These are phyloP conservation scores for Oryza officinalis DNA, from an alignment of 176 grass and related monocot species.

Conservation along the genomic window DNA sequence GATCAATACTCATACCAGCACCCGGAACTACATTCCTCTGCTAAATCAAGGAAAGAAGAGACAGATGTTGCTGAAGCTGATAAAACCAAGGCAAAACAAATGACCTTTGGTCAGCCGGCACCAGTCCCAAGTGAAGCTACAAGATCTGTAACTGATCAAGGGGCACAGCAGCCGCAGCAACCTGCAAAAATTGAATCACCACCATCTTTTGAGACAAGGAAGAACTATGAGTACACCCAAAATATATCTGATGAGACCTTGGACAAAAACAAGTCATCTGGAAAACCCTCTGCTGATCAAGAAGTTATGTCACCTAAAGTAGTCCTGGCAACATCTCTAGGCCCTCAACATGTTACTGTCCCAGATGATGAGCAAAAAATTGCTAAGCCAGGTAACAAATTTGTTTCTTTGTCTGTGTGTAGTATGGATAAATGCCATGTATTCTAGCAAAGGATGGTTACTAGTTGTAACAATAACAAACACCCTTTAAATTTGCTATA, in stretches of 20 bases:
- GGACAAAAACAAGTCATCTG: not conserved
- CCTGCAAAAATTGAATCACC: not conserved
- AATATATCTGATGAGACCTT: not conserved
- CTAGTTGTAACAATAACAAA: not conserved
- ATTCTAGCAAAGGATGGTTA: not conserved
- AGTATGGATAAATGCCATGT: not conserved
- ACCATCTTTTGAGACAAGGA: not conserved
- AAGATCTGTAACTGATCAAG: not conserved
- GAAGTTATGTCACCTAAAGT: not conserved
- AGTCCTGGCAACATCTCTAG: not conserved
- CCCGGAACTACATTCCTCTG: not conserved
- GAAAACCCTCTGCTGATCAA: constrained; percentile 24
- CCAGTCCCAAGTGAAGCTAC: not conserved
- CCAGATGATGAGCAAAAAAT: not conserved
- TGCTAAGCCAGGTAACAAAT: constrained; percentile 19
- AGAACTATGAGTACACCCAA: not conserved
- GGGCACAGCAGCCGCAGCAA: not conserved
- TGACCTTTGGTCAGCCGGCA: not conserved
- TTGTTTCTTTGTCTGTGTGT: not conserved
- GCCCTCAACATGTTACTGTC: not conserved
- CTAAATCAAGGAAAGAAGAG: constrained; percentile 26
- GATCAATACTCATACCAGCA: not conserved
- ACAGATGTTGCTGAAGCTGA: not conserved
- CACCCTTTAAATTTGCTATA: not conserved
- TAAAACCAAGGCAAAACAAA: not conserved